Base-by-base conservation (phyloP, 2,329 filamentous ascomycete species). In the Diplodia scrobiculata region DNA sequence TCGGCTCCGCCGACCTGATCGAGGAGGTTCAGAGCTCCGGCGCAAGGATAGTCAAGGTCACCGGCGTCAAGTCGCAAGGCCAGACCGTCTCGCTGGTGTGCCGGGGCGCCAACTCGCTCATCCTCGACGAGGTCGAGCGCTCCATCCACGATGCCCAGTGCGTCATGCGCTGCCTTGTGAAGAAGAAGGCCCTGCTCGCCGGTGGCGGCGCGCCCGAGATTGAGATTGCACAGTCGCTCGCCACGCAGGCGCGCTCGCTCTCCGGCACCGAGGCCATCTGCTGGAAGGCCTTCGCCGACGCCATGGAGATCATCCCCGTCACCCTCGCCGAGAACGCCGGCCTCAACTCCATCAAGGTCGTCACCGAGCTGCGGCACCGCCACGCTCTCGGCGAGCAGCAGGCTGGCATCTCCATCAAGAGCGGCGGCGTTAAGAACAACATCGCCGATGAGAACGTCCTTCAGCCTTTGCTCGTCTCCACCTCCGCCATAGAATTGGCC, bases 161-260 rank as follows among this genome's bases (percentile, higher is more conserved):
- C 77, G 95, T 98, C 60, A 93, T 99, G 72, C 90, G 95, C 73
- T 99, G 95, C 77, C 82, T 99, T 68, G 95, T 99, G 72, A 99
- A 99, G 88, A 99, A 98, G 87, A 96, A 96, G 72, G 95, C 95
- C n/a, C 87, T 99, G 66, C 96, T 99, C 73, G 94, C 96, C 14
- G 95, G 95, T 79, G 95, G 95, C 74, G 95, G 95, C 76, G 95
- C 95, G 1, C 91, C 95, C 29, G 95, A 99, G 80, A 96, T 98
- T 73, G 93, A 98, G 80, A 94, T 99, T 73, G 91, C 95, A 25
- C 90, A 95, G 65, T 86, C 91, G 74, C 86, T 99, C 38, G 87
- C 90, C 66, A 89, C 91, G 79, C 90, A 91, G 75, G 87, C 94
- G 9, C 90, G 93, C 71, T 88, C 89, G 73, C 84, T 97, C 68